Percentiles rank a stretch among this genome's conserved stretches.
phyloP scores from a whole-genome alignment of 2,329 filamentous ascomycete genomes.

The Xylariomycetidae sp. region DNA sequence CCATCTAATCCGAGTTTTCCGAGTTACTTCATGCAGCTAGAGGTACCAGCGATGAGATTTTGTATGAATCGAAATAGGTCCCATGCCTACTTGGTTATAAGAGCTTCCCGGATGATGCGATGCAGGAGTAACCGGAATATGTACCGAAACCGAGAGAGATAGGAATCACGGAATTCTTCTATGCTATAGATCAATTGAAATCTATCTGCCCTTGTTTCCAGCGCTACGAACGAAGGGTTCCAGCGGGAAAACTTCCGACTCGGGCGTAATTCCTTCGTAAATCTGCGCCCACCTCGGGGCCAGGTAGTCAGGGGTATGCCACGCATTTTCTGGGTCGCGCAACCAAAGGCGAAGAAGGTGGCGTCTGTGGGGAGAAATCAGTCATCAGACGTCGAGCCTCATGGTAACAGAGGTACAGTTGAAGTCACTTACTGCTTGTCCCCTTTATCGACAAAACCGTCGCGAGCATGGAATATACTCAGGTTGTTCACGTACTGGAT shows the following conservation, averaged over 20 bases:
- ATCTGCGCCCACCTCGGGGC: constrained; percentile 46
- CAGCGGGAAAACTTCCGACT: constrained; percentile 51
- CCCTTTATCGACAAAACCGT: constrained; percentile 40
- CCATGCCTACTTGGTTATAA: no score
- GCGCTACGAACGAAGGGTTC: constrained; percentile 45
- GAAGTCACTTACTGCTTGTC: constrained; percentile 36
- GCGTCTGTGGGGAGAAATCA: constrained; percentile 27
- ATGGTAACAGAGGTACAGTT: background rate
- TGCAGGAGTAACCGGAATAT: no score
- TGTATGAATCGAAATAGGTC: no score
- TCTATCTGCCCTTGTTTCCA: constrained; percentile 13
- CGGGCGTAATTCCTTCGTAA: constrained; percentile 46
- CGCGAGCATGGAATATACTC: constrained; percentile 48
- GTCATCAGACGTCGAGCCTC: no score
- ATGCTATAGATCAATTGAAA: no score
- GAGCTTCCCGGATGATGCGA: no score
- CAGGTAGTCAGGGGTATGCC: constrained; percentile 41
- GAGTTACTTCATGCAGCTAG: no score
- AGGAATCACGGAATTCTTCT: no score
- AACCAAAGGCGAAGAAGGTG: constrained; percentile 48
- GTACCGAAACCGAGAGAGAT: no score
- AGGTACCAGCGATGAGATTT: no score
- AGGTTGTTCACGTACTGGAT: constrained; percentile 54
- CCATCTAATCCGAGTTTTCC: no score
- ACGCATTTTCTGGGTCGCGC: constrained; percentile 43